phyloP scores from a whole-genome alignment of 371 early-diverging fungal genomes.

The Chytridiales sp. region DNA sequence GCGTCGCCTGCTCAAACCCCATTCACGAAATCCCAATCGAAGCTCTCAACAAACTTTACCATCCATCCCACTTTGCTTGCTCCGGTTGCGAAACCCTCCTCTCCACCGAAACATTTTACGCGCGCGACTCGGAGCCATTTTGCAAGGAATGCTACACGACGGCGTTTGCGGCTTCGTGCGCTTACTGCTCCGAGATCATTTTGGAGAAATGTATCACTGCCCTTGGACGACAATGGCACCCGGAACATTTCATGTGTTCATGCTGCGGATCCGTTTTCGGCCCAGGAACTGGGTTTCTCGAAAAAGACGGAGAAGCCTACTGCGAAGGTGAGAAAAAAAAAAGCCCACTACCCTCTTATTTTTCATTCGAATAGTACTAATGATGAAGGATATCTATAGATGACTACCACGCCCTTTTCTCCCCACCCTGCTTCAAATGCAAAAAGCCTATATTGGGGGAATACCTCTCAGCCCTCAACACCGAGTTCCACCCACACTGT shows the following conservation, averaged over 20 bases:
- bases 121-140: constrained; percentile 8
- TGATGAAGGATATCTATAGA: too few species aligned
- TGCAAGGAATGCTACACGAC: constrained; percentile 1
- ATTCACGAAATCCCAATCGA: neutral
- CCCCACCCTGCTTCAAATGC: constrained; percentile 63
- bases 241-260: constrained; percentile 70
- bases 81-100: constrained; percentile 9
- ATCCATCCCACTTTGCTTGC: constrained; percentile 9
- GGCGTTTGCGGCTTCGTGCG: constrained; percentile 12
- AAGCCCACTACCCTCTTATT: too few species aligned
- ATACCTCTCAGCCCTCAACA: constrained; percentile 63
- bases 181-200: constrained; percentile 23
- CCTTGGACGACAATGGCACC: constrained; percentile 67
- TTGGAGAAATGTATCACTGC: constrained; percentile 54
- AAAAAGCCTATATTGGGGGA: constrained; percentile 62
- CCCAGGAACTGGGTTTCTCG: constrained; percentile 66
- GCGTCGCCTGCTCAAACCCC: constrained; percentile 5
- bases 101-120: neutral
- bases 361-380: too few species aligned
- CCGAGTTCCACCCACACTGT: constrained; percentile 73
- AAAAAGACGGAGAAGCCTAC: constrained; percentile 71
- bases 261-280: constrained; percentile 63
- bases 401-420: constrained; percentile 67
- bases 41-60: neutral
- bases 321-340: too few species aligned